These are phyloP conservation scores for Lactarius quietus DNA, from an alignment of 768 basidiomycete genomes.

Conservation along the genomic window DNA sequence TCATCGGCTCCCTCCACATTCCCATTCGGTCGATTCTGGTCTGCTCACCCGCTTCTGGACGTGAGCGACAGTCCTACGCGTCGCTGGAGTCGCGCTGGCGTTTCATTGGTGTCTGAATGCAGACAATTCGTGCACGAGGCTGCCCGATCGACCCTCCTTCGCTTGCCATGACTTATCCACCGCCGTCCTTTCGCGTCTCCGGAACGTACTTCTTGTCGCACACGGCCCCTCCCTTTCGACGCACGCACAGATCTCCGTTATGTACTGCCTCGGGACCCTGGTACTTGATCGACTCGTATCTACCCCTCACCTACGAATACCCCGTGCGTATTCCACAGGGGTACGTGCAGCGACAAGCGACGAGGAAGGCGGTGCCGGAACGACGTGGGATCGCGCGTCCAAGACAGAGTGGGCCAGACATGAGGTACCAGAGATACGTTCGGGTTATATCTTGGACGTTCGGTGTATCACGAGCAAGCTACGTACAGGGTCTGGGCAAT, in stretches of 20 bases:
- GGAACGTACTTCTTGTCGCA: constrained; percentile 9
- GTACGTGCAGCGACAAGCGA: constrained; percentile 6
- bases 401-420: background rate
- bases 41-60: background rate
- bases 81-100: constrained; percentile 1
- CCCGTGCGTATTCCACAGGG: constrained; percentile 8
- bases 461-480: constrained; percentile 13
- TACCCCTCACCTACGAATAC: constrained; percentile 5
- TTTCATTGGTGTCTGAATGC: constrained; percentile 10
- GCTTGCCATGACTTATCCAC: constrained; percentile 20
- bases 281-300: constrained; percentile 4
- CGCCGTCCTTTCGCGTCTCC: constrained; percentile 5
- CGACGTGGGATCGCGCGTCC: constrained; percentile 13
- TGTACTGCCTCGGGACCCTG: constrained; percentile 24
- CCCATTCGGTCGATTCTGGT: constrained; percentile 4
- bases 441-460: background rate
- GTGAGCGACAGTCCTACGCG: background rate
- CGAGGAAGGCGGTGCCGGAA: constrained; percentile 25
- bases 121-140: constrained; percentile 1
- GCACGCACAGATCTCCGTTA: constrained; percentile 18
- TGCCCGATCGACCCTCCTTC: constrained; percentile 3
- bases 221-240: background rate
- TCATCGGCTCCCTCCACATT: constrained; percentile 15
- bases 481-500: constrained; percentile 3
- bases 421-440: constrained; percentile 12